Conservation (phyloP, 2,329 filamentous ascomycete species). For the Pseudocercospora cruenta region DNA sequence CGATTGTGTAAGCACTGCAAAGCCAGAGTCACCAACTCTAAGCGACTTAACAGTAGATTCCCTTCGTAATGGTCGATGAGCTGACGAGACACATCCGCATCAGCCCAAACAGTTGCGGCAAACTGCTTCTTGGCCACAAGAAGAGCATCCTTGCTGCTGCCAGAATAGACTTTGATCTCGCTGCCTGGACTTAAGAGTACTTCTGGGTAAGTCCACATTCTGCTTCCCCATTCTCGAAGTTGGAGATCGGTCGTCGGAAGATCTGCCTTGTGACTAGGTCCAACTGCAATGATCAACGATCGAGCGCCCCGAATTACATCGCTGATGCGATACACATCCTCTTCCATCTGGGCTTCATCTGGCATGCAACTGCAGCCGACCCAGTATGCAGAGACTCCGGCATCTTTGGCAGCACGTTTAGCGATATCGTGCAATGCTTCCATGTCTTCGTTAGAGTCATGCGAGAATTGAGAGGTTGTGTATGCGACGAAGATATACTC, state of each 20-base stretch:
- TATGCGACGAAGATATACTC: conserved; percentile 18
- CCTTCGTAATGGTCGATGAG: conserved; percentile 54
- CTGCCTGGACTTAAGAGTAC: conserved; percentile 42
- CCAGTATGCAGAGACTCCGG: conserved; percentile 11
- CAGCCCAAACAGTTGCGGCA: conserved; percentile 46
- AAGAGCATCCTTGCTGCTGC: conserved; percentile 30
- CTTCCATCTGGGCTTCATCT: conserved; percentile 38
- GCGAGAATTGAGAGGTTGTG: conserved; percentile 11
- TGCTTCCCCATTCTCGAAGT: conserved; percentile 50
- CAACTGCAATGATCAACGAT: conserved; percentile 48
- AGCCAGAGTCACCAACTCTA: conserved; percentile 49
- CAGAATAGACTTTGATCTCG: conserved; percentile 41
- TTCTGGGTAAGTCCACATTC: conserved; percentile 54
- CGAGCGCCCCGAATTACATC: conserved; percentile 51
- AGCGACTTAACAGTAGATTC: conserved; percentile 44
- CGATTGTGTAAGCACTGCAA: conserved; percentile 47
- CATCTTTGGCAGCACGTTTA: conserved; percentile 43
- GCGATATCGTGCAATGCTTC: conserved; percentile 30
- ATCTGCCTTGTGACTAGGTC: conserved; percentile 30
- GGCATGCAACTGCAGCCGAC: conserved; percentile 32
- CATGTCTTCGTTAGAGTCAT: conserved; percentile 13
- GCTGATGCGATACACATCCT: conserved; percentile 49
- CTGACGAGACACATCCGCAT: conserved; percentile 44
- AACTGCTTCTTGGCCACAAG: conserved; percentile 47
- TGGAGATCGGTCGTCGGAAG: conserved; percentile 33